A percentile compares a stretch with the other conserved stretches of the same genome.
phyloP scores from a whole-genome alignment of 352 stramenopile genomes.

The Pythium volutum region DNA sequence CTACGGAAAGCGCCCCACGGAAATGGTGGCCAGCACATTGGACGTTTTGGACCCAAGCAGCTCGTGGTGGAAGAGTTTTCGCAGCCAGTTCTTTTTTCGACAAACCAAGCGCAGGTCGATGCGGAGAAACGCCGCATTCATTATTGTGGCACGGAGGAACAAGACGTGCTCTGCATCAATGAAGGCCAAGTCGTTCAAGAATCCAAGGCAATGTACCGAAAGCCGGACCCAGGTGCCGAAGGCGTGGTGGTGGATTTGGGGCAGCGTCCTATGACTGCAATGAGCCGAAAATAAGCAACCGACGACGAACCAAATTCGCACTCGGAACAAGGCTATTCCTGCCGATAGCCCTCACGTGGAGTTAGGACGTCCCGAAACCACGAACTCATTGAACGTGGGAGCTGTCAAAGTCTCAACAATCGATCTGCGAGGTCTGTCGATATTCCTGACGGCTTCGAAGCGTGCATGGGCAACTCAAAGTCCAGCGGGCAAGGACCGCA shows the following conservation, averaged over 20 bases:
- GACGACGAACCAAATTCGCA: background rate
- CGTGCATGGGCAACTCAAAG: constrained; percentile 4
- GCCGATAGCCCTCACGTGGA: background rate
- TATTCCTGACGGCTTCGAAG: too few species aligned
- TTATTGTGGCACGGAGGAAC: constrained; percentile 75
- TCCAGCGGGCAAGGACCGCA: background rate
- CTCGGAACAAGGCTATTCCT: background rate
- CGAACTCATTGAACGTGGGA: too few species aligned
- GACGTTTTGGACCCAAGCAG: constrained; percentile 37
- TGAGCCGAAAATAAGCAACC: constrained; percentile 41
- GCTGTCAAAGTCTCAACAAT: too few species aligned
- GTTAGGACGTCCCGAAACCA: background rate
- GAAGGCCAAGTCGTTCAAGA: constrained; percentile 86
- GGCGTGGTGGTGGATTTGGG: constrained; percentile 72
- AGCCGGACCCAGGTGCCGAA: constrained; percentile 68
- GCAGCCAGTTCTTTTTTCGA: constrained; percentile 81
- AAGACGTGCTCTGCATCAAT: constrained; percentile 90
- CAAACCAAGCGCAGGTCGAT: constrained; percentile 61
- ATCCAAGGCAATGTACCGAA: constrained; percentile 75
- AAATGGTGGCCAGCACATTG: constrained; percentile 22
- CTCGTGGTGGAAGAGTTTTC: constrained; percentile 63
- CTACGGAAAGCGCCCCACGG: constrained; percentile 44
- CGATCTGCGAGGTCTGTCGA: too few species aligned
- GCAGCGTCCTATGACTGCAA: constrained; percentile 59
- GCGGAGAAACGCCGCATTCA: constrained; percentile 55